Evolutionary conservation across 1,284 basidiomycete genomes (phyloP).

Genomic region (Puccinia brachypodii): DNA sequence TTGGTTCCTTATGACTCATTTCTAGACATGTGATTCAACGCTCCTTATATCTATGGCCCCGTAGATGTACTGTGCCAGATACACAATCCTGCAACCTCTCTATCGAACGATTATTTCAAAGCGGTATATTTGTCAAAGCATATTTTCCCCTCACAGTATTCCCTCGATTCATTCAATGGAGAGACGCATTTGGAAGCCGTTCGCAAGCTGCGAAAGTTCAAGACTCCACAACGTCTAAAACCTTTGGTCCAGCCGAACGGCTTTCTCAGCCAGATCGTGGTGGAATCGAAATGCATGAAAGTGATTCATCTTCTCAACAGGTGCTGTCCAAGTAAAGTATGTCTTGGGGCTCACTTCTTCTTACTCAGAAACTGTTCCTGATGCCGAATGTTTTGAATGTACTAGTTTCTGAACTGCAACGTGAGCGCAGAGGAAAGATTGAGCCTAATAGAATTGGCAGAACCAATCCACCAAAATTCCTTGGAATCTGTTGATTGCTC

Average conservation of each 20-base stretch:
- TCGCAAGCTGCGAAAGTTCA: background rate
- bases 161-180: slow-evolving; percentile 9
- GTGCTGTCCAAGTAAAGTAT: slow-evolving; percentile 36
- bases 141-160: slow-evolving; percentile 36
- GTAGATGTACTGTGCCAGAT: slow-evolving; percentile 18
- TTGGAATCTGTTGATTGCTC: background rate
- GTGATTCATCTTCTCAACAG: slow-evolving; percentile 4
- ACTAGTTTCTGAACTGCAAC: slow-evolving; percentile 18
- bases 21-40: background rate
- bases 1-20: background rate
- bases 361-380: background rate
- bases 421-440: slow-evolving; percentile 30
- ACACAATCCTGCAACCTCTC: background rate
- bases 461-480: slow-evolving; percentile 10
- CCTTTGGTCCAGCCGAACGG: slow-evolving; percentile 5
- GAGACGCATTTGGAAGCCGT: slow-evolving; percentile 5
- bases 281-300: background rate
- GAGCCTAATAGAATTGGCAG: slow-evolving; percentile 28
- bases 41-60: background rate
- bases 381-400: background rate
- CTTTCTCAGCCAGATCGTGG: slow-evolving; percentile 8
- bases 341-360: background rate
- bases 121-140: slow-evolving; percentile 26
- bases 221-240: slow-evolving; percentile 35
- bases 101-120: slow-evolving; percentile 3